Base-by-base conservation (phyloP, 2,329 filamentous ascomycete species). In the Sporothrix curviconia region DNA sequence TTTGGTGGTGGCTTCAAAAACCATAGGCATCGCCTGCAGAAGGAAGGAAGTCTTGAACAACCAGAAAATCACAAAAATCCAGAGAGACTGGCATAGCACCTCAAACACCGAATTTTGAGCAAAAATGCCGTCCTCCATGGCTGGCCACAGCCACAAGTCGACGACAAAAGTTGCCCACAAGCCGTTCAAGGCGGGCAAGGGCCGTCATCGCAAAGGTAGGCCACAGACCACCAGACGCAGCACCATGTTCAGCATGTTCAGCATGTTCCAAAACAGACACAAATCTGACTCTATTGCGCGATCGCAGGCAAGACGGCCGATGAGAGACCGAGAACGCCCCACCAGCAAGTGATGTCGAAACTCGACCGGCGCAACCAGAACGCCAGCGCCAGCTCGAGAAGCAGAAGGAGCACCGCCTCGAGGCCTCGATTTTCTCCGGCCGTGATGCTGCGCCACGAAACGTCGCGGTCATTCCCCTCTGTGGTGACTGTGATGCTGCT, bases 311-410 rank as follows among this genome's bases (percentile, higher is more conserved):
- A 94, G 72, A 81, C 92, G 51, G 86, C 79, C 56, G 76, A 83
- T 66, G 89, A 95, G 68, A 83, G 80, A 66, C 85, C 92, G 68
- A 95, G 90, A 72, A 96, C 92, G 15, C 90, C 90, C 56, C 90
- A 96, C 71, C 94, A 99, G 71, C 90, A 96, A 75, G 84, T 96
- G 74, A 92, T 96, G 89, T 95, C 91, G 59, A 99, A 97, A 74
- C 82, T 99, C 71, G 91, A 96, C 73, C 87, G 94, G 60, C 86
- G 90, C 66, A 97, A 99, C 72, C 90, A 95, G 76, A 89, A 90
- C 92, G 92, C 72, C 94, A 99, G 77, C 85, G 87, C 71, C 89
- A 92, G 66, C 76, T 88, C 61, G 79, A 85, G 64, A 96, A 97
- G 73, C 85, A 91, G 68, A 85, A 85, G 68, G 90, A 94, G 66